A percentile compares a stretch with the other conserved stretches of the same genome.
Evolutionary conservation across 2,329 filamentous ascomycete species (phyloP).

Genomic region (Cordyceps militaris): DNA sequence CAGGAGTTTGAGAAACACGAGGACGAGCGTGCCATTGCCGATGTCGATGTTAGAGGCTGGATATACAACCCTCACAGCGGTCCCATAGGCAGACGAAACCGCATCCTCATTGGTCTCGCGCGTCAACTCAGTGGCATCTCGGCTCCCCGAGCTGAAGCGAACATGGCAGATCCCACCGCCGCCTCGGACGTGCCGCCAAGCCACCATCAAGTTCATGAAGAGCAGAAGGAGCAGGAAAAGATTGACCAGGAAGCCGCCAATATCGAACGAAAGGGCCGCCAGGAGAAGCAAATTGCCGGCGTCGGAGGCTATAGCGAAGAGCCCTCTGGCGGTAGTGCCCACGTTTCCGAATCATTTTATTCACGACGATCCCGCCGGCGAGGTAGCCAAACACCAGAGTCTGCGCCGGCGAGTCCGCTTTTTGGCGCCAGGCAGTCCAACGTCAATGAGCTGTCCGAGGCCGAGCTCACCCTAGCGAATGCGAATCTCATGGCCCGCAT

Average conservation of each 20-base stretch:
- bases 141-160: conserved; percentile 45
- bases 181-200: conserved; percentile 15
- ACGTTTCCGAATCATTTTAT: conserved; percentile 27
- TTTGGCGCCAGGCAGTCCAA: conserved; percentile 32
- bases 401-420: conserved; percentile 37
- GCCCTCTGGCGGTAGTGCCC: conserved; percentile 39
- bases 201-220: conserved; percentile 33
- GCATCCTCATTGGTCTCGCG: conserved; percentile 78
- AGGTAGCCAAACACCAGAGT: conserved; percentile 31
- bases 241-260: conserved; percentile 69
- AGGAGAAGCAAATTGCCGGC: conserved; percentile 63
- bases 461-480: conserved; percentile 74
- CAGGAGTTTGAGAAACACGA: conserved; percentile 73
- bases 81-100: conserved; percentile 79
- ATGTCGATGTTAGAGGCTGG: conserved; percentile 94
- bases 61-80: conserved; percentile 81
- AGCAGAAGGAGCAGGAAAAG: conserved; percentile 51
- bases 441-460: conserved; percentile 58
- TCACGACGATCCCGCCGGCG: conserved; percentile 21
- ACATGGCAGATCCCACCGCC: conserved; percentile 17
- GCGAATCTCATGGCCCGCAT: conserved; percentile 81
- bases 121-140: conserved; percentile 83
- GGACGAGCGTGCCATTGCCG: conserved; percentile 77
- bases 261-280: conserved; percentile 65
- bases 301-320: conserved; percentile 68